Conservation (phyloP, 148 eudicot genomes). For the Cornus controversa region DNA sequence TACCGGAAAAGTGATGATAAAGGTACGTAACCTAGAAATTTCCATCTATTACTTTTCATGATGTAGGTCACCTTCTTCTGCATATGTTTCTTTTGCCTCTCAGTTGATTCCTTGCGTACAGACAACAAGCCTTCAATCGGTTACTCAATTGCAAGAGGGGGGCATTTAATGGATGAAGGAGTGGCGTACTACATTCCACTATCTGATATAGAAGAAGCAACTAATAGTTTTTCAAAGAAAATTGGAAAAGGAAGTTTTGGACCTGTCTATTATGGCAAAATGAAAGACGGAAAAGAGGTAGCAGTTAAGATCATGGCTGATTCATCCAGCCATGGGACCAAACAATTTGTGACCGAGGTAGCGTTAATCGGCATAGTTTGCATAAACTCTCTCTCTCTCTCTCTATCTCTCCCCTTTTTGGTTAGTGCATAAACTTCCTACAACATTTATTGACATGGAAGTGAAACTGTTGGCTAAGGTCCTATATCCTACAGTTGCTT, state of each 20-base stretch:
- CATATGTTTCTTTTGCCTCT: slow-evolving; percentile 17
- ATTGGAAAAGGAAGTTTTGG: slow-evolving; percentile 97
- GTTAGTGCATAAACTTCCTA: not conserved
- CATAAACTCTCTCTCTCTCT: not conserved
- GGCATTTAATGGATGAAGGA: slow-evolving; percentile 74
- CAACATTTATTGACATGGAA: not conserved
- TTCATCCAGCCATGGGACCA: slow-evolving; percentile 81
- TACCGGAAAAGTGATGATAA: slow-evolving; percentile 37
- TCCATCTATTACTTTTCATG: not conserved
- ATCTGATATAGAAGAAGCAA: slow-evolving; percentile 76
- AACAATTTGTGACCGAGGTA: slow-evolving; percentile 97
- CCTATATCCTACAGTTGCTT: not conserved
- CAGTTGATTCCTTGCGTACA: slow-evolving; percentile 46
- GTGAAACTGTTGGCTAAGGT: not conserved
- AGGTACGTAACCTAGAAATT: slow-evolving; percentile 37
- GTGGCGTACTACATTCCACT: slow-evolving; percentile 69
- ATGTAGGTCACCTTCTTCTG: not conserved
- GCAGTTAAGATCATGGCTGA: slow-evolving; percentile 89
- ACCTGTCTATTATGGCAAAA: slow-evolving; percentile 87
- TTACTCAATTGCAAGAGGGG: slow-evolving; percentile 49
- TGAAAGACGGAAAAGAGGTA: slow-evolving; percentile 85
- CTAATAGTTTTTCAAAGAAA: slow-evolving; percentile 56
- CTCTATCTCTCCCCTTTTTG: too few relatives aligned
- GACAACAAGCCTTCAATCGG: slow-evolving; percentile 44
- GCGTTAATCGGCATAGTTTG: not conserved